These are phyloP conservation scores for Lumnitzera littorea DNA, from an alignment of 345 rosid species.

Conservation along the genomic window DNA sequence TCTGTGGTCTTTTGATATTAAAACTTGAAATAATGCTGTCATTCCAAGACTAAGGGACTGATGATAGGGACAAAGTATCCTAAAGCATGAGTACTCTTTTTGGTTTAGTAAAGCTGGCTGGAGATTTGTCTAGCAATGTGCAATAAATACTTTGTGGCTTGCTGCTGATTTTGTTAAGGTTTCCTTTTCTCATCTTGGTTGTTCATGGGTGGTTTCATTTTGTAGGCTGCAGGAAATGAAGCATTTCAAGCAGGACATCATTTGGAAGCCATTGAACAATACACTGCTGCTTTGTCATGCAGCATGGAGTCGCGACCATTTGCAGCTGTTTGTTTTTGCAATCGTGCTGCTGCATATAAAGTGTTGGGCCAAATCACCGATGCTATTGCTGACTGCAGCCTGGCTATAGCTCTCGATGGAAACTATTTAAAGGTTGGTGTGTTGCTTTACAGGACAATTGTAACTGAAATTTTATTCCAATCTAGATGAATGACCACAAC, in stretches of 20 bases:
- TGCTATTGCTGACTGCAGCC: constrained; percentile 96
- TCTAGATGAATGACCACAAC: too few relatives aligned
- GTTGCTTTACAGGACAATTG: constrained; percentile 5
- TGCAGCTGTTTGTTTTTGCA: constrained; percentile 93
- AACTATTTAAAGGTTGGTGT: constrained; percentile 67
- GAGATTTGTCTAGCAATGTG: too few relatives aligned
- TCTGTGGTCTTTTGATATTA: too few relatives aligned
- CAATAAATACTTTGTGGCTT: too few relatives aligned
- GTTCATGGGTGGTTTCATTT: background rate
- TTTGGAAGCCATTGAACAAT: constrained; percentile 87
- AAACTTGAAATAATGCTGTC: too few relatives aligned
- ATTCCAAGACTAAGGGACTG: too few relatives aligned
- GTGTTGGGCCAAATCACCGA: constrained; percentile 72
- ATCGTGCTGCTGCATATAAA: constrained; percentile 93
- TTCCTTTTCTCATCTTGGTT: background rate
- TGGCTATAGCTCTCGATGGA: constrained; percentile 86
- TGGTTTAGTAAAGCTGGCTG: too few relatives aligned
- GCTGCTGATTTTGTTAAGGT: background rate
- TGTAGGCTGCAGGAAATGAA: constrained; percentile 85
- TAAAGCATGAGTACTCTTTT: too few relatives aligned
- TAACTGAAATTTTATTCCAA: background rate
- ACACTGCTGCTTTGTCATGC: constrained; percentile 72
- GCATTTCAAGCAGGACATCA: constrained; percentile 85
- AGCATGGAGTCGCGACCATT: constrained; percentile 82
- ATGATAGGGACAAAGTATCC: too few relatives aligned